Base-by-base conservation (phyloP, 176 grass and related monocot species). In the Echinochloa phyllopogon region DNA sequence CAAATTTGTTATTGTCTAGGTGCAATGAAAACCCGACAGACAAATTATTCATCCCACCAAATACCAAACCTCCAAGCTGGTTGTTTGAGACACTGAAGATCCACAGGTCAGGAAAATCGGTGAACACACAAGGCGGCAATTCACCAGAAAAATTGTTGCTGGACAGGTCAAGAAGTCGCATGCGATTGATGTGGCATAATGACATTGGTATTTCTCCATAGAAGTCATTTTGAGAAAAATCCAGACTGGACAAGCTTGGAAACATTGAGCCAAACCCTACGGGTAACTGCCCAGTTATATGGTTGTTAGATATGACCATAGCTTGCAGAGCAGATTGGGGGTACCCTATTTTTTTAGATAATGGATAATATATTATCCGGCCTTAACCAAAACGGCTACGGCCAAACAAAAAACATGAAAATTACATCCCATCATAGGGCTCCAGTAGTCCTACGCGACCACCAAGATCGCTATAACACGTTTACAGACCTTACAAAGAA, bases 71-170 rank as follows among this genome's bases (percentile, higher is more conserved):
- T 23, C 53, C 27, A 29, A 89, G 62, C 2, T 85, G 48, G 70
- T 89, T 89, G 4, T 85, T 85, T 39, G 83, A 76, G 24, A 65
- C 13, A 0, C 52, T 82, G 72, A 90, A 45, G 21, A 43, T 2
- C 1, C 4, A 9, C 49, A 79, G 43, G 0, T 0, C 17, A 0
- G 57, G 29, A 65, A 6, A 45, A 36, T 13, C 8, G 43, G 51
- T 75, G 17, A 88, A 63, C 13, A 86, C 20, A 65, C 79, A 81
- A 15, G 29, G 5, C 2, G 90, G 76, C 12, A 92, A 8, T 66
- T 77, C 78, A 2, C 86, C 90, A 5, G 58, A 78, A 39, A 92
- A 27, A 0, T 61, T 69, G 37, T 92, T 92, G 4, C 79, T 49
- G 0, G 90, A 92, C 12, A 88, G 21, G 20, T 92, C 79, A 2